phyloP scores from a whole-genome alignment of 805 yeast genomes.

The Kuraishia piskuri region DNA sequence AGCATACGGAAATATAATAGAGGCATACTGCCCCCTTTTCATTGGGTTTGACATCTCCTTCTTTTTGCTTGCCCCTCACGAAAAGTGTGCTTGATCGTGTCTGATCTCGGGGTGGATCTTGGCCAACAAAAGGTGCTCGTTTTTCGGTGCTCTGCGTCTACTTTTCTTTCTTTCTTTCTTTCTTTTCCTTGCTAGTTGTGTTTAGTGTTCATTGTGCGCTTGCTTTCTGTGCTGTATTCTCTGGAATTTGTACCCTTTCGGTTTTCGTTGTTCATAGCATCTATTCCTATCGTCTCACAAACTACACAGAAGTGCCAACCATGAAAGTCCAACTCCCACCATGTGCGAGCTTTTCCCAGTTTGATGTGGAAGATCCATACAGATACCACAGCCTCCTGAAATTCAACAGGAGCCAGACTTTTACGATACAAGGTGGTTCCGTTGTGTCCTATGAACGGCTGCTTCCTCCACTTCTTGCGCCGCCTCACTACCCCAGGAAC shows the following conservation, averaged over 20 bases:
- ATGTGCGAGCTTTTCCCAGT: neutral
- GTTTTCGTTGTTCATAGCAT: too few species aligned
- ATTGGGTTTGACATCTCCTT: neutral
- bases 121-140: too few species aligned
- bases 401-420: neutral
- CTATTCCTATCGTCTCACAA: too few species aligned
- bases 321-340: neutral
- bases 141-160: too few species aligned
- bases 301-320: neutral
- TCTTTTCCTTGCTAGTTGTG: neutral
- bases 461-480: neutral
- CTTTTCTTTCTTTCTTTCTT: neutral
- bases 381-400: neutral
- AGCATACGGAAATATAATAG: too few species aligned
- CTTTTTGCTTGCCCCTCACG: neutral
- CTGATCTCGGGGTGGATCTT: neutral
- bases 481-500: neutral
- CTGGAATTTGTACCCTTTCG: too few species aligned
- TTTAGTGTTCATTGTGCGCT: neutral
- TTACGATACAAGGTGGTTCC: neutral
- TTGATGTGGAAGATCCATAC: neutral
- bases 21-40: too few species aligned
- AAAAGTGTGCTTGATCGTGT: neutral
- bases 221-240: neutral
- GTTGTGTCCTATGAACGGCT: neutral